phyloP scores from a whole-genome alignment of 164 flowering plant species.

The Vitis rupestris region DNA sequence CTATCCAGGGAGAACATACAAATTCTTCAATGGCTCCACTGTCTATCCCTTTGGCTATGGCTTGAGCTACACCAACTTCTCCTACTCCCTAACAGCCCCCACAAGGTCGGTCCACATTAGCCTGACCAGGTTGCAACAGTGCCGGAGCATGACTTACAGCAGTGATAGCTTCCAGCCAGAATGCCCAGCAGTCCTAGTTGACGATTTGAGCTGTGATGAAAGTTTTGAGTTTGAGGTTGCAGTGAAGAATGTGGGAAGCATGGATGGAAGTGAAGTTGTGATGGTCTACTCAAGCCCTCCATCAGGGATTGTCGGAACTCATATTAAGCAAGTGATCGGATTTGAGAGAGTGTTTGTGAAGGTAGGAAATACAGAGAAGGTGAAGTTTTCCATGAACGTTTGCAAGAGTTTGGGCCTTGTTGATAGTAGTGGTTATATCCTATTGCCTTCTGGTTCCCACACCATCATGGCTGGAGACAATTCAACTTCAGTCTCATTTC shows the following conservation, averaged over 20 bases:
- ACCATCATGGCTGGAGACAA: no score
- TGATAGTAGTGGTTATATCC: no score
- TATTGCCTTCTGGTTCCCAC: no score
- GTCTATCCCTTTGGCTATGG: constrained; percentile 39
- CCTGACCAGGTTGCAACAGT: no score
- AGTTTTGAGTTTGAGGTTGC: no score
- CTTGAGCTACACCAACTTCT: constrained; percentile 26
- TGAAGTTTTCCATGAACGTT: constrained; percentile 13
- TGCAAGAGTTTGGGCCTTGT: constrained; percentile 23
- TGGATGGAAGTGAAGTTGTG: background rate
- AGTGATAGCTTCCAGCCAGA: no score
- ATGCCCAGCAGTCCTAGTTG: no score
- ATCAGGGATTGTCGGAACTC: background rate
- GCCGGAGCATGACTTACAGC: no score
- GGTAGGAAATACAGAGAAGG: background rate
- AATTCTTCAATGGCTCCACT: constrained; percentile 28
- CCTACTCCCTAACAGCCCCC: constrained; percentile 6
- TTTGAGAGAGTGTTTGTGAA: background rate
- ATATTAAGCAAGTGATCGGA: constrained; percentile 2
- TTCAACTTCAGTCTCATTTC: no score
- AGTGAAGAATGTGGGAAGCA: no score
- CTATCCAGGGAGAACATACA: constrained; percentile 37
- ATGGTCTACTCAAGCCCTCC: constrained; percentile 18
- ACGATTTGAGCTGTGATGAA: no score
- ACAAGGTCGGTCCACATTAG: background rate